Conservation (phyloP, 306 rosid species). For the Ormosia emarginata region DNA sequence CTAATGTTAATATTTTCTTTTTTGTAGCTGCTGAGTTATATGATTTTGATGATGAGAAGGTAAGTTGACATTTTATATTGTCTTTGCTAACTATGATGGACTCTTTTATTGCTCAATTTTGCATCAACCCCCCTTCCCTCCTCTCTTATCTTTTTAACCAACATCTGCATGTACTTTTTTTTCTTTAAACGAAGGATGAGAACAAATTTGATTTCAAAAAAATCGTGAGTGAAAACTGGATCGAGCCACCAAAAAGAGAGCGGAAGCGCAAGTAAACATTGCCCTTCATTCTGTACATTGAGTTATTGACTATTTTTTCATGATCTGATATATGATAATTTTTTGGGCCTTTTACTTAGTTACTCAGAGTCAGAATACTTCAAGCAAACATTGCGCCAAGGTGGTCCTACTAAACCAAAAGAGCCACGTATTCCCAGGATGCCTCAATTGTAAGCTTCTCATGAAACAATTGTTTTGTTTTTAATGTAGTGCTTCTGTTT, state of each 20-base stretch:
- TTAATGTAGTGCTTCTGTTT: not conserved
- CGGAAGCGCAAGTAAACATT: slow-evolving; percentile 85
- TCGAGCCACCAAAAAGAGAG: slow-evolving; percentile 96
- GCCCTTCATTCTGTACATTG: not conserved
- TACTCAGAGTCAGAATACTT: slow-evolving; percentile 96
- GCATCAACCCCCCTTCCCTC: not conserved
- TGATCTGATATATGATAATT: slow-evolving; percentile 8
- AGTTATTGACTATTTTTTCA: not conserved
- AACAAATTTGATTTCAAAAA: slow-evolving; percentile 92
- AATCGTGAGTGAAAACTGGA: slow-evolving; percentile 92
- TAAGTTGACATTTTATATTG: slow-evolving; percentile 20
- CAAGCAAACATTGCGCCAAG: slow-evolving; percentile 98
- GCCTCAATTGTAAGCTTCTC: slow-evolving; percentile 90
- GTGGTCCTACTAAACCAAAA: slow-evolving; percentile 85
- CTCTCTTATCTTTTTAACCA: not conserved
- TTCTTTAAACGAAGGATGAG: slow-evolving; percentile 64
- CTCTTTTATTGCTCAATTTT: not conserved
- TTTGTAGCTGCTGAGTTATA: slow-evolving; percentile 90
- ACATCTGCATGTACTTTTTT: not conserved
- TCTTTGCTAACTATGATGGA: not conserved
- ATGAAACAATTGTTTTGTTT: not conserved
- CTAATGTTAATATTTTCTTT: slow-evolving; percentile 26
- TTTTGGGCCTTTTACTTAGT: slow-evolving; percentile 33
- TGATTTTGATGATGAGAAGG: slow-evolving; percentile 97
- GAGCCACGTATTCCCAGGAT: slow-evolving; percentile 98